phyloP scores from a whole-genome alignment of 2,329 filamentous ascomycete genomes.

The Achaetomium macrosporum region DNA sequence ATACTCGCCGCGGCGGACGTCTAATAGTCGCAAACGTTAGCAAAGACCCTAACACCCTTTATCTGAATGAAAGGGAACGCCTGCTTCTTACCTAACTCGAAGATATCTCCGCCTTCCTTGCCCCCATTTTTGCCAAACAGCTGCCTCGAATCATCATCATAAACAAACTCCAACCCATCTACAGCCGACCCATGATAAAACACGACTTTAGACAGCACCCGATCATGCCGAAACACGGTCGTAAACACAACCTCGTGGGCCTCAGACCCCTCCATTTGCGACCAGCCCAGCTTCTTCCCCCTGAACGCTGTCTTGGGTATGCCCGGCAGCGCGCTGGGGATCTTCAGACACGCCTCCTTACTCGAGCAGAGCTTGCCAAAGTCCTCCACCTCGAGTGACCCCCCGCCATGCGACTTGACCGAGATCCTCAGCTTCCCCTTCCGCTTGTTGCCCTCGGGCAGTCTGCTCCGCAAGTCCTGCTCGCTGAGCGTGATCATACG shows the following conservation, averaged over 20 bases:
- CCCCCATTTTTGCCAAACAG: conserved; percentile 79
- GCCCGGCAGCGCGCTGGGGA: conserved; percentile 49
- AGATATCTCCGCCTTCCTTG: conserved; percentile 63
- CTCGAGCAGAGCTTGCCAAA: conserved; percentile 66
- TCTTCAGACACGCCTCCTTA: conserved; percentile 63
- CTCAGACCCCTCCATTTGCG: conserved; percentile 63
- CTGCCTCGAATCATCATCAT: conserved; percentile 79
- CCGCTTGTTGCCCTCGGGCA: conserved; percentile 69
- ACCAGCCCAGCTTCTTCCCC: conserved; percentile 67
- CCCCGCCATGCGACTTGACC: conserved; percentile 71
- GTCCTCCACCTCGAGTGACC: conserved; percentile 71
- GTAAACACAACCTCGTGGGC: conserved; percentile 70
- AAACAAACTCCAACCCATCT: conserved; percentile 86
- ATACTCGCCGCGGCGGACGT: conserved; percentile 78
- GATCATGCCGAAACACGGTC: conserved; percentile 60
- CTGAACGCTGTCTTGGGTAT: conserved; percentile 67
- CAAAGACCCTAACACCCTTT: neutral
- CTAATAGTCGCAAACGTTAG: conserved; percentile 36
- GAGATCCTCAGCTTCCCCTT: conserved; percentile 65
- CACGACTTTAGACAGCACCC: conserved; percentile 67
- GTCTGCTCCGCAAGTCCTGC: conserved; percentile 60
- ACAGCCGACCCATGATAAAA: conserved; percentile 72
- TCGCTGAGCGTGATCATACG: conserved; percentile 72
- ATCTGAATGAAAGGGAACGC: neutral
- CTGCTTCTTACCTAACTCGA: conserved; percentile 61